Conservation (phyloP, 106 monocot species). For the Phalaenopsis equestris region DNA sequence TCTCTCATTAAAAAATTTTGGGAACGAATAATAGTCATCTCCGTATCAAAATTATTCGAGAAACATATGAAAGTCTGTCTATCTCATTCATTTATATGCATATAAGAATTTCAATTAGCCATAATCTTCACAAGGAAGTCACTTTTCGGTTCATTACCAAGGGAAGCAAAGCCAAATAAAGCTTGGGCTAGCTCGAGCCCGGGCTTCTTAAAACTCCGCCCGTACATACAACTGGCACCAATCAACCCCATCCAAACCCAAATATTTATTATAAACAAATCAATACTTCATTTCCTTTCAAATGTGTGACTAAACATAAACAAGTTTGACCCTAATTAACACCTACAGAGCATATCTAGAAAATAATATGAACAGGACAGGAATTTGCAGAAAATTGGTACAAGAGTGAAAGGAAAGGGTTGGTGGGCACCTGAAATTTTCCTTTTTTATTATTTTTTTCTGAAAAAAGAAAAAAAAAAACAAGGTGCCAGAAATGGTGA, state of each 20-base stretch:
- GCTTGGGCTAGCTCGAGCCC: not conserved
- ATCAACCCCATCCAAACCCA: not conserved
- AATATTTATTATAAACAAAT: conserved; percentile 1
- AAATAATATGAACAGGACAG: conserved; percentile 8
- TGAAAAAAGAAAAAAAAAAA: not conserved
- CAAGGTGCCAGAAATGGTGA: not conserved
- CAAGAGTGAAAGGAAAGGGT: not conserved
- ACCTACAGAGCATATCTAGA: not conserved
- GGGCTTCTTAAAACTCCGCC: not conserved
- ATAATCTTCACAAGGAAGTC: not conserved
- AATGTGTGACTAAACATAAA: conserved; percentile 1
- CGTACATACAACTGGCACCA: not conserved
- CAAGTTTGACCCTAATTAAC: not conserved
- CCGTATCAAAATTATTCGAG: no score
- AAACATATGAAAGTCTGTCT: no score
- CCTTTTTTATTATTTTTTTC: not conserved
- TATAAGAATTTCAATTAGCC: not conserved
- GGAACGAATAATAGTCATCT: no score
- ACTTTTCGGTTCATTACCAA: not conserved
- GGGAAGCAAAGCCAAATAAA: not conserved
- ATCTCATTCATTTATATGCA: not conserved
- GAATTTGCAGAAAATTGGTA: not conserved
- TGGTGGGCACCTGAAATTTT: not conserved
- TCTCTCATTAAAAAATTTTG: no score
- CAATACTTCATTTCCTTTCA: not conserved